Evolutionary conservation across 768 basidiomycete genomes (phyloP).

Genomic region (Imleria badia): DNA sequence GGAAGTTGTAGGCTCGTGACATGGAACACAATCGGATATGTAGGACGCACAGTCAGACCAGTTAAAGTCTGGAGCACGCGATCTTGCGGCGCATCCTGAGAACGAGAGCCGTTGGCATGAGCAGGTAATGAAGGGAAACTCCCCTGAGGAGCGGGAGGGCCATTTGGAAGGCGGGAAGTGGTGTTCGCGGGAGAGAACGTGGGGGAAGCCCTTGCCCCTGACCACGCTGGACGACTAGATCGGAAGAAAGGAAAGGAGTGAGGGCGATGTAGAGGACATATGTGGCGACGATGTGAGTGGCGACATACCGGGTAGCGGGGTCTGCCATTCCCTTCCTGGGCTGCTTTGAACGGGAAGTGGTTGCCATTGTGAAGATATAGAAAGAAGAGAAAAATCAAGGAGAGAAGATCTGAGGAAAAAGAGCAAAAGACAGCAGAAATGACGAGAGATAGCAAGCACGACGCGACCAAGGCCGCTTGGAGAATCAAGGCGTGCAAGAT

Average conservation of each 20-base stretch:
- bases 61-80: conserved; percentile 62
- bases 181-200: conserved; percentile 58
- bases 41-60: conserved; percentile 64
- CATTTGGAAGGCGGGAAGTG: conserved; percentile 43
- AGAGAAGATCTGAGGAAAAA: conserved; percentile 25
- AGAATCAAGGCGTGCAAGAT: conserved; percentile 20
- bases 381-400: conserved; percentile 30
- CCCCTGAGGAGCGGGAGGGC: conserved; percentile 36
- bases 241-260: conserved; percentile 6
- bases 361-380: conserved; percentile 50
- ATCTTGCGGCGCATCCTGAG: conserved; percentile 52
- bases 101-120: conserved; percentile 48
- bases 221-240: conserved; percentile 57
- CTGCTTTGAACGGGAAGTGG: conserved; percentile 61
- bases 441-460: conserved; percentile 35
- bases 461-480: conserved; percentile 32
- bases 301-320: conserved; percentile 49
- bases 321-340: conserved; percentile 63
- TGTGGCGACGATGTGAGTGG: conserved; percentile 12
- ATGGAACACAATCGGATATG: conserved; percentile 8
- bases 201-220: conserved; percentile 65
- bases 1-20: conserved; percentile 16
- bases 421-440: conserved; percentile 35
- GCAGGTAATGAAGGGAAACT: conserved; percentile 43
- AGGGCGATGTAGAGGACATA: conserved; percentile 12